Conservation (phyloP, 257 asterid species). For the Parsonsia alboflavescens region DNA sequence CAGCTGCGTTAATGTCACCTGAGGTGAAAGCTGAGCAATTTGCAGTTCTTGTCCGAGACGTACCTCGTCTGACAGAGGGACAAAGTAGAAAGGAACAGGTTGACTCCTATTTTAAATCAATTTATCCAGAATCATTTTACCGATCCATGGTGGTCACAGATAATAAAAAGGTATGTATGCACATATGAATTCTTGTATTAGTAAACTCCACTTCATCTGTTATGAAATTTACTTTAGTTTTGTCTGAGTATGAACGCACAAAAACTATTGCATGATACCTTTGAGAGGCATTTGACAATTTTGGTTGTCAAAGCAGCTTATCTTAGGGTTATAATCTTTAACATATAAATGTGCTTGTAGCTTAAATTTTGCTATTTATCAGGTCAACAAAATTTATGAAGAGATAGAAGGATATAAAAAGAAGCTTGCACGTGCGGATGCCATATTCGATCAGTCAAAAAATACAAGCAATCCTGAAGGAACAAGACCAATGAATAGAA, state of each 20-base stretch:
- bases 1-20: constrained; percentile 72
- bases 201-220: neutral
- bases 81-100: constrained; percentile 81
- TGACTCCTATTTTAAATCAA: constrained; percentile 63
- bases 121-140: constrained; percentile 80
- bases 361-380: constrained; percentile 9
- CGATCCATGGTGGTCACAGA: constrained; percentile 78
- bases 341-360: neutral
- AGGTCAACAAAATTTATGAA: constrained; percentile 66
- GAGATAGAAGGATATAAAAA: constrained; percentile 70
- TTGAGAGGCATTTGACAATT: neutral
- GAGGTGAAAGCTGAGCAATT: constrained; percentile 67
- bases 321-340: neutral
- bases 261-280: neutral
- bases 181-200: neutral
- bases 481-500: constrained; percentile 51
- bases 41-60: constrained; percentile 74
- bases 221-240: neutral
- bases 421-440: constrained; percentile 77
- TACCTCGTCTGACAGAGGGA: constrained; percentile 49
- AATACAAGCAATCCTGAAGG: constrained; percentile 53
- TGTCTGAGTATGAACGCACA: neutral
- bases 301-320: neutral
- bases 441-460: constrained; percentile 51
- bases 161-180: constrained; percentile 44